Evolutionary conservation across 148 eudicot species (phyloP), one percentile per base, ranked within the genome.

Genomic region (Limonium bicolor): DNA sequence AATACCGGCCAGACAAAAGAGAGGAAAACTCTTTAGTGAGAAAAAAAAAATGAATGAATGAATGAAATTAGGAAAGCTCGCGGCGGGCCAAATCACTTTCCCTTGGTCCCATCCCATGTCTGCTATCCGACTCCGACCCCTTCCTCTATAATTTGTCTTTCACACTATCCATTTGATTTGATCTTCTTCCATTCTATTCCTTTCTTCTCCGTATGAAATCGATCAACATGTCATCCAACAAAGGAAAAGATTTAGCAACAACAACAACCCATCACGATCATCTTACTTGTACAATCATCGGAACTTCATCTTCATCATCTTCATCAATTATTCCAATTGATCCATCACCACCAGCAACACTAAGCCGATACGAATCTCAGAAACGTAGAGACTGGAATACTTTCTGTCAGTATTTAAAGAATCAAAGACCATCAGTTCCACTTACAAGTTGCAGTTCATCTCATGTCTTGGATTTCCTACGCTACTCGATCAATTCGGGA

Each of bases 331-430:
- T n/a, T n/a, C n/a, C n/a, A n/a, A n/a, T n/a, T n/a, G n/a, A n/a
- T n/a, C n/a, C n/a, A n/a, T n/a, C n/a, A n/a, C n/a, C n/a, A n/a
- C 5, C 67, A 18, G 53, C 64, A 2, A 69, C 65, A 27, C 61
- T 66, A 15, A 81, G 93, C 59, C 72, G 85, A 7, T 77, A 81
- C 21, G 85, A 81, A 69, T 77, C 85, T 0, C 85, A 81, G 35
- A 77, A 81, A 27, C 57, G 92, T 0, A 74, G 92, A 8, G 92
- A 81, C 31, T 81, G 92, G 92, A 77, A 77, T 70, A 81, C 93
- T 6, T 81, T 81, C 25, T 75, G 93, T 5, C 93, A 81, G 46
- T 81, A 68, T 74, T 46, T 81, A 33, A 63, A 69, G 58, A 81
- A 77, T 53, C 85, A 71, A 49, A 53, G 85, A 43, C 93, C 93